These are phyloP conservation scores for Diaporthe humulicola DNA, from an alignment of 2,329 filamentous ascomycete species.

Conservation along the genomic window DNA sequence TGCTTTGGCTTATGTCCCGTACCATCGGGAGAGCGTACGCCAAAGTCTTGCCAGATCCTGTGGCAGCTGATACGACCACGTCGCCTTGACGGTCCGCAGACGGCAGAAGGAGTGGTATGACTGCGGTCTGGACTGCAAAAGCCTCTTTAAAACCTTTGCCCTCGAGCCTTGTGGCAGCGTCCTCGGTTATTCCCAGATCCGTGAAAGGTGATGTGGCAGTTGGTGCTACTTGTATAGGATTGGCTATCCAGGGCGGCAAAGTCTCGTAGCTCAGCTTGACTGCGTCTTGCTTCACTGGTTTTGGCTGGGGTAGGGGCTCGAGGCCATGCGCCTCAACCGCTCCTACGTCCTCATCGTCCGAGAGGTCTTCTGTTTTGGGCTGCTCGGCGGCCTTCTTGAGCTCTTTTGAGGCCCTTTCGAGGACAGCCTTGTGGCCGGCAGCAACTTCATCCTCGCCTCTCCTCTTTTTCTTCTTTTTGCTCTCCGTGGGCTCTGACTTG, in stretches of 20 bases:
- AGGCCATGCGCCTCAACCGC: conserved; percentile 73
- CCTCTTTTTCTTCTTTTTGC: conserved; percentile 2
- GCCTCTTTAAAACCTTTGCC: conserved; percentile 78
- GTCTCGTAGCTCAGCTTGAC: conserved; percentile 80
- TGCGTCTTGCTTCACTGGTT: conserved; percentile 67
- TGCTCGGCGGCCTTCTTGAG: conserved; percentile 50
- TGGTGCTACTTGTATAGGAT: conserved; percentile 77
- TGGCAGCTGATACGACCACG: conserved; percentile 90
- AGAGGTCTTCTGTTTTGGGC: conserved; percentile 46
- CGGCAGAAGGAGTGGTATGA: conserved; percentile 84
- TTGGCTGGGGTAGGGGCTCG: conserved; percentile 85
- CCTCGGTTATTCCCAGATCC: conserved; percentile 71
- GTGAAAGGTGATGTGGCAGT: conserved; percentile 72
- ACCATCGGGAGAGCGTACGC: conserved; percentile 91
- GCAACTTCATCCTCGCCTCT: conserved; percentile 45
- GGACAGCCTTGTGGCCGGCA: conserved; percentile 49
- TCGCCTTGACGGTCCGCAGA: conserved; percentile 77
- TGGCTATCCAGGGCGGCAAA: conserved; percentile 84
- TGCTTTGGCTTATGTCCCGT: conserved; percentile 76
- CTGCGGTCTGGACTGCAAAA: conserved; percentile 83
- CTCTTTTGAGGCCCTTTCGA: conserved; percentile 46
- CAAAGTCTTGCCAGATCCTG: conserved; percentile 94
- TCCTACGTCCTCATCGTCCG: conserved; percentile 47
- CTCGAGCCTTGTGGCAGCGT: conserved; percentile 72
- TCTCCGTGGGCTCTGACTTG: background rate